Base-by-base conservation (phyloP, 768 basidiomycete species). In the Mycena capillaripes region DNA sequence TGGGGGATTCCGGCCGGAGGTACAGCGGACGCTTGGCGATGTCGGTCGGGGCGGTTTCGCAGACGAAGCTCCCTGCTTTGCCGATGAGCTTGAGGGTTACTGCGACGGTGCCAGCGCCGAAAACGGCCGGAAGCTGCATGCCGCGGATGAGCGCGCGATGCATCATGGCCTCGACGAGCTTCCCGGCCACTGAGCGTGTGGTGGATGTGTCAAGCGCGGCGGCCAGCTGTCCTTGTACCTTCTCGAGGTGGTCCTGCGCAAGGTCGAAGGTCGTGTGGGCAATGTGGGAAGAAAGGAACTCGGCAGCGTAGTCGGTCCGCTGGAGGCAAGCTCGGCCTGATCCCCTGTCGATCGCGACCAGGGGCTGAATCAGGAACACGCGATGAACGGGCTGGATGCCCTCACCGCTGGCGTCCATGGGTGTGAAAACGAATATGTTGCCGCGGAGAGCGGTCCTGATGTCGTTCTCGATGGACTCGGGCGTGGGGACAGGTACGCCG, bases 131-230 rank as follows among this genome's bases (percentile, higher is more conserved):
- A 53, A 69, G 68, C 21, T 17, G 48, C 34, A 60, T 62, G 59
- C 62, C 62, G 36, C 52, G 63, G 36, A 21, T 42, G 52, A 65
- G 52, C 63, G 52, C 50, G 38, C 50, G 52, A 48, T 69, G 68
- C 52, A 63, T 69, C 59, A 69, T 27, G 48, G 19, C 68, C 53
- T 62, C 68, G 40, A 69, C 25, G 38, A 69, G 3, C 53, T 62
- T 63, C 38, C 68, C 60, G 25, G 60, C 68, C 40, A 62, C 50
- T 25, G 60, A 27, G 42, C 52, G 60, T 23, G 68, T 62, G 50
- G 38, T 55, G 23, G 52, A 25, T 12, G 11, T 30, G 68, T 63
- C 52, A 34, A 69, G 40, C 42, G 52, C 52, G 21, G 23, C 21
- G n/a, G 59, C 40, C 29, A 69, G 52, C 32, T 66, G 65, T 44